Conservation (phyloP, 805 yeast species). For the Teunomyces aglyptinius region DNA sequence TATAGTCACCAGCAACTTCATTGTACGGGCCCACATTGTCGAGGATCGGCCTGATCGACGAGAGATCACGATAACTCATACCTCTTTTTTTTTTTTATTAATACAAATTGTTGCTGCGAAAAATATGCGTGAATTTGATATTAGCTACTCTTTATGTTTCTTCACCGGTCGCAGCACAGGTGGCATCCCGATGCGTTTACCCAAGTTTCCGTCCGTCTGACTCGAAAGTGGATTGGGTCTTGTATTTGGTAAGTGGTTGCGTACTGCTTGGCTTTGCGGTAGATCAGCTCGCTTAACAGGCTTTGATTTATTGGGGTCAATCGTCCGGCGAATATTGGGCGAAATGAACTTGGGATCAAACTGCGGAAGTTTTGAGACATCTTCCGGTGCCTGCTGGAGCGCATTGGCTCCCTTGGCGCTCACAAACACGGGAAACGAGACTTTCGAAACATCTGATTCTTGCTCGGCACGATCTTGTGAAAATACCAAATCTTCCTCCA, state of each 20-base stretch:
- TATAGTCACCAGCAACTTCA: slow-evolving; percentile 37
- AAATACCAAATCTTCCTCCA: slow-evolving; percentile 16
- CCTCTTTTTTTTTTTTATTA: neutral
- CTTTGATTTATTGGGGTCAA: slow-evolving; percentile 67
- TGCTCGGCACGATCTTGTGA: neutral
- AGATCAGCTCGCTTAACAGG: slow-evolving; percentile 51
- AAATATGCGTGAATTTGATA: no score
- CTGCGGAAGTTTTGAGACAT: slow-evolving; percentile 52
- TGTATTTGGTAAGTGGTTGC: neutral
- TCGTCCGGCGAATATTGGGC: slow-evolving; percentile 47
- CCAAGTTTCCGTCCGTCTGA: slow-evolving; percentile 9
- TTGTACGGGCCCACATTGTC: slow-evolving; percentile 36
- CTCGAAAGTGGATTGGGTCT: slow-evolving; percentile 3
- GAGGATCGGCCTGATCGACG: slow-evolving; percentile 22
- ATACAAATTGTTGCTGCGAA: no score
- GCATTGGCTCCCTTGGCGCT: slow-evolving; percentile 64
- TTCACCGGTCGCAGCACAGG: slow-evolving; percentile 27
- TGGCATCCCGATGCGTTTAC: slow-evolving; percentile 36
- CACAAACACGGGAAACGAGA: slow-evolving; percentile 41
- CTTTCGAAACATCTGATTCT: neutral
- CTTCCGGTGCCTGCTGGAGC: slow-evolving; percentile 42
- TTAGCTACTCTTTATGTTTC: slow-evolving; percentile 21
- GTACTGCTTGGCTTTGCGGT: neutral
- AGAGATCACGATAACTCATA: slow-evolving; percentile 7
- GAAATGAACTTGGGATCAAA: slow-evolving; percentile 53